Conservation (phyloP, 768 basidiomycete species). For the Pulveroboletus ravenelii region DNA sequence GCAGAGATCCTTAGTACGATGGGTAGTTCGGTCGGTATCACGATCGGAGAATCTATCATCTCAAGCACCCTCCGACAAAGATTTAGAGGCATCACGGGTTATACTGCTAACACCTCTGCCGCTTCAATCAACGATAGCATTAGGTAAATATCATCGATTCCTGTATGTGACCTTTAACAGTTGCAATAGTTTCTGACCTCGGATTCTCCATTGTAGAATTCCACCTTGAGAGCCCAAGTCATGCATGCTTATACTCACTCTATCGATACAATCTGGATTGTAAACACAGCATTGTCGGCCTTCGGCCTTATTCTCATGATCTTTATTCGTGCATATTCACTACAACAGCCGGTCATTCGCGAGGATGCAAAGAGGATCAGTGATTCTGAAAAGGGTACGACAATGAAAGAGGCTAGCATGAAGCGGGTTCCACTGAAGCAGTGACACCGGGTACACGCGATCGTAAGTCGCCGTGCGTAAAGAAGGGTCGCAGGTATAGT, state of each 20-base stretch:
- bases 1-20: slow-evolving; percentile 43
- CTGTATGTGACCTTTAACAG: slow-evolving; percentile 16
- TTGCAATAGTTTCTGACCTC: slow-evolving; percentile 2
- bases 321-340: slow-evolving; percentile 34
- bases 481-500: too few relatives aligned
- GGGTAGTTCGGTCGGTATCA: slow-evolving; percentile 72
- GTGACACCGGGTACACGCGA: too few relatives aligned
- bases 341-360: slow-evolving; percentile 27
- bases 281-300: slow-evolving; percentile 30
- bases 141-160: slow-evolving; percentile 34
- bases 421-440: not conserved
- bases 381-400: slow-evolving; percentile 30
- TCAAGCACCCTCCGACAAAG: slow-evolving; percentile 41
- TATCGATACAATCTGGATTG: slow-evolving; percentile 38
- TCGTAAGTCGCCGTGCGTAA: too few relatives aligned
- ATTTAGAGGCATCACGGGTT: slow-evolving; percentile 14
- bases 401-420: not conserved
- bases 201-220: slow-evolving; percentile 22
- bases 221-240: slow-evolving; percentile 27
- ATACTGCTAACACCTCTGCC: slow-evolving; percentile 37
- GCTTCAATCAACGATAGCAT: slow-evolving; percentile 46
- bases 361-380: slow-evolving; percentile 9
- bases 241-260: slow-evolving; percentile 36
- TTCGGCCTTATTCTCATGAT: slow-evolving; percentile 30
- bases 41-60: slow-evolving; percentile 68